phyloP scores from a whole-genome alignment of 2,329 filamentous ascomycete genomes.

The Thermochaetoides dissita region DNA sequence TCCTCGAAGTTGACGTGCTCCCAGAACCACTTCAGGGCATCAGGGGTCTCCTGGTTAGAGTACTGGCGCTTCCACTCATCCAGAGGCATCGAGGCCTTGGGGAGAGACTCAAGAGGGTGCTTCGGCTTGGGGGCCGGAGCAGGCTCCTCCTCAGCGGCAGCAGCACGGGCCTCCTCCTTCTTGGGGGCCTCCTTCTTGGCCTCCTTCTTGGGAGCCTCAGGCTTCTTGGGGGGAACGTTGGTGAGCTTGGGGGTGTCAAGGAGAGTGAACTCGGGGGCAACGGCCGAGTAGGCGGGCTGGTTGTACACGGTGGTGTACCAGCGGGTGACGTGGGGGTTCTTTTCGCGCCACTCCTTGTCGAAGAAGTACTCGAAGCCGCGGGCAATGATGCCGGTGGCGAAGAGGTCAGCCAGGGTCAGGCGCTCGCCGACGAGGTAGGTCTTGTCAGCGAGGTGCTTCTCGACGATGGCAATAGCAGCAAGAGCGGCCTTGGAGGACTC shows the following conservation, averaged over 20 bases:
- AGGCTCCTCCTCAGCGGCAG: constrained; percentile 30
- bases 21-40: constrained; percentile 95
- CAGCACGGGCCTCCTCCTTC: constrained; percentile 28
- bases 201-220: constrained; percentile 53
- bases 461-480: constrained; percentile 58
- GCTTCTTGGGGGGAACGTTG: constrained; percentile 63
- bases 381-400: constrained; percentile 61
- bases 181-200: constrained; percentile 27
- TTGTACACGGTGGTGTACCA: constrained; percentile 93
- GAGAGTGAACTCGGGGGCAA: constrained; percentile 61
- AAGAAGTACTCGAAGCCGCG: constrained; percentile 91
- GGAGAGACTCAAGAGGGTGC: constrained; percentile 82
- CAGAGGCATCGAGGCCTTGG: constrained; percentile 64
- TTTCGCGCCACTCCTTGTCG: constrained; percentile 72
- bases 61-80: constrained; percentile 99
- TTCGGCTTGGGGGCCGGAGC: constrained; percentile 69
- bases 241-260: constrained; percentile 67
- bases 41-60: constrained; percentile 84
- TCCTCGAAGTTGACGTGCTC: constrained; percentile 86
- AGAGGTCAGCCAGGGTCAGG: constrained; percentile 90
- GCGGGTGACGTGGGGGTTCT: constrained; percentile 74
- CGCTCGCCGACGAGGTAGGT: constrained; percentile 98
- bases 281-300: constrained; percentile 78
- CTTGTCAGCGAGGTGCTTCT: constrained; percentile 80
- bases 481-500: constrained; percentile 56